A percentile compares a stretch with the other conserved stretches of the same genome.
Conservation (phyloP, 1,139 yeast species). For the Pichia sp. region DNA sequence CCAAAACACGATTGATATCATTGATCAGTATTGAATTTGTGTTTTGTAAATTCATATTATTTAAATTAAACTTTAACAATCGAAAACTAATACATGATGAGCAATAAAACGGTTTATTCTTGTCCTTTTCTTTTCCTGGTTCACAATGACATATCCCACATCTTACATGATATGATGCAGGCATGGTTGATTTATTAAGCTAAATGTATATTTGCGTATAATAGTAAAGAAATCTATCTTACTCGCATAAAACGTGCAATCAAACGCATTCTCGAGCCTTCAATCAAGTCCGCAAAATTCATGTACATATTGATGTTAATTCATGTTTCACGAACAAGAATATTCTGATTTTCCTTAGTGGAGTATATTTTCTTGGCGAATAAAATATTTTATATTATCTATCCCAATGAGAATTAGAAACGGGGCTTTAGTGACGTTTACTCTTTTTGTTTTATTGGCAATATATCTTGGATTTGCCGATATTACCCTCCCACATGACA, state of each 20-base stretch:
- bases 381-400: too few species aligned
- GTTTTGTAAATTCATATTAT: constrained; percentile 18
- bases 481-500: constrained; percentile 28
- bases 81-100: constrained; percentile 24
- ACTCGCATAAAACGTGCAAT: too few species aligned
- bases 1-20: constrained; percentile 22
- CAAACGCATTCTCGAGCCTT: too few species aligned
- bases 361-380: too few species aligned
- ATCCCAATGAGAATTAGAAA: constrained; percentile 3
- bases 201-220: too few species aligned
- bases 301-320: too few species aligned
- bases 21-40: constrained; percentile 13
- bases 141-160: constrained; percentile 19
- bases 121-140: neutral
- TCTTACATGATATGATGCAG: neutral
- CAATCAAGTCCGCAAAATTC: too few species aligned
- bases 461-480: constrained; percentile 29
- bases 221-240: too few species aligned
- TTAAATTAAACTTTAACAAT: constrained; percentile 22
- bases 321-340: too few species aligned
- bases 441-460: constrained; percentile 14
- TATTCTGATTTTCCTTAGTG: too few species aligned
- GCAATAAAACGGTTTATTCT: constrained; percentile 16
- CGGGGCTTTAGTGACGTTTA: constrained; percentile 11
- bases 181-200: too few species aligned